phyloP scores from a whole-genome alignment of 345 rosid genomes.

The Bruguiera parviflora region DNA sequence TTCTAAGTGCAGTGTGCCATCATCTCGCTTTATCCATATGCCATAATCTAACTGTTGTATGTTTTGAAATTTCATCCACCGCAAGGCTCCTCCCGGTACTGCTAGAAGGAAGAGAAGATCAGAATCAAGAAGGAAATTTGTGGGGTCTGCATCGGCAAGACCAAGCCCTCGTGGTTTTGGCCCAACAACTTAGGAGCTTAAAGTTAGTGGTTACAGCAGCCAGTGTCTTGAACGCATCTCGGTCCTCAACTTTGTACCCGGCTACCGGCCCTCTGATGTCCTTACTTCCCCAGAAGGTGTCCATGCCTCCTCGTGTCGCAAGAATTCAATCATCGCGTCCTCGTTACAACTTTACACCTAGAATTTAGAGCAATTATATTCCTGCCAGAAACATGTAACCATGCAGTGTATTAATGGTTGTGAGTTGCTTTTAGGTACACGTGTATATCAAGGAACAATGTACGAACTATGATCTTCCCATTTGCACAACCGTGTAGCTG shows the following conservation, averaged over 20 bases:
- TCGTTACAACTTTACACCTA: not conserved
- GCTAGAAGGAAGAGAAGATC: constrained; percentile 78
- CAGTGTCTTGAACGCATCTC: not conserved
- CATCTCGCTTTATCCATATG: not conserved
- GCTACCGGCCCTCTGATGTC: not conserved
- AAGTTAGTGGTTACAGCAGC: too few relatives aligned
- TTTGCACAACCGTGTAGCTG: too few relatives aligned
- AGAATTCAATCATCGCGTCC: not conserved
- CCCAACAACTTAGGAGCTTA: constrained; percentile 41
- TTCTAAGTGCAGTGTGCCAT: not conserved
- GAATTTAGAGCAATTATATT: not conserved
- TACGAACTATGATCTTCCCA: too few relatives aligned
- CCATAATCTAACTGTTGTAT: constrained; percentile 2
- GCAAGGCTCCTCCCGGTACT: constrained; percentile 83
- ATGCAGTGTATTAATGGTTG: not conserved
- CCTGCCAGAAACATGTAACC: not conserved
- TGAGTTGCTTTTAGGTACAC: not conserved
- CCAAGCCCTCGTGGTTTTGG: constrained; percentile 86
- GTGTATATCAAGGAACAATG: not conserved
- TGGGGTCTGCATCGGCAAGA: constrained; percentile 47
- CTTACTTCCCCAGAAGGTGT: constrained; percentile 1
- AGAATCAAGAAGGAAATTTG: constrained; percentile 62
- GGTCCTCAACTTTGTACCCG: not conserved
- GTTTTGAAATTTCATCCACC: constrained; percentile 9
- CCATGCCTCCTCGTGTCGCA: not conserved